phyloP scores from a whole-genome alignment of 2,329 filamentous ascomycete species.

The Talaromyces sp. region DNA sequence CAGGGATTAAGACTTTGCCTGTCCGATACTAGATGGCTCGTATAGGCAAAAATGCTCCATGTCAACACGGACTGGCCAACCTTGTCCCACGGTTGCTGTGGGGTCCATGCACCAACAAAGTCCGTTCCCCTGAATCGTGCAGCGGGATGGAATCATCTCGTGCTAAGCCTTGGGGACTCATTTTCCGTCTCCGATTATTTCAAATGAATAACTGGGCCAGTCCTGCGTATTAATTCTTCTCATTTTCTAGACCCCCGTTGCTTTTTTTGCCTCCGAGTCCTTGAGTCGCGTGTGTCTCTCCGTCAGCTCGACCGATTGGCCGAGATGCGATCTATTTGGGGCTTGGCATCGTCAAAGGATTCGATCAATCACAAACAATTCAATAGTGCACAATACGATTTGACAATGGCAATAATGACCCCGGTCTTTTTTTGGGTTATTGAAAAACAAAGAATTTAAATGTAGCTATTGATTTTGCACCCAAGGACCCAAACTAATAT shows the following conservation, averaged over 20 bases:
- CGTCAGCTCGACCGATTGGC: background rate
- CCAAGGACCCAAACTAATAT: background rate
- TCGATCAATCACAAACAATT: background rate
- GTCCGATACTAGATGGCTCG: background rate
- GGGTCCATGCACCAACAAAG: constrained; percentile 7
- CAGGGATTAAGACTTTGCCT: background rate
- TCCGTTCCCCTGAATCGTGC: constrained; percentile 10
- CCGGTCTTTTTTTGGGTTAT: background rate
- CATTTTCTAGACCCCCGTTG: background rate
- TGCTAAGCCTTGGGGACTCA: background rate
- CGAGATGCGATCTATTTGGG: too few species aligned
- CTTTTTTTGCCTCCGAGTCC: background rate
- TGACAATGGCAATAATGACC: background rate
- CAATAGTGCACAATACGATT: background rate
- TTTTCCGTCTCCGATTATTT: background rate
- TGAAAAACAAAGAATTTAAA: background rate
- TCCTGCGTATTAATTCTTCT: background rate
- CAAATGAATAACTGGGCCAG: background rate
- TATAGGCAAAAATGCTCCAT: background rate
- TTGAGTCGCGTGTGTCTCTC: background rate
- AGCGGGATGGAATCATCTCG: background rate
- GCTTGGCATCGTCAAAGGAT: background rate
- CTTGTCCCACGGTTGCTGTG: constrained; percentile 8
- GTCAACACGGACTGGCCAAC: background rate
- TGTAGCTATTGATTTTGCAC: background rate